Conservation (phyloP, 192 early-diverging fungal genomes). For the Mortierella antarctica region DNA sequence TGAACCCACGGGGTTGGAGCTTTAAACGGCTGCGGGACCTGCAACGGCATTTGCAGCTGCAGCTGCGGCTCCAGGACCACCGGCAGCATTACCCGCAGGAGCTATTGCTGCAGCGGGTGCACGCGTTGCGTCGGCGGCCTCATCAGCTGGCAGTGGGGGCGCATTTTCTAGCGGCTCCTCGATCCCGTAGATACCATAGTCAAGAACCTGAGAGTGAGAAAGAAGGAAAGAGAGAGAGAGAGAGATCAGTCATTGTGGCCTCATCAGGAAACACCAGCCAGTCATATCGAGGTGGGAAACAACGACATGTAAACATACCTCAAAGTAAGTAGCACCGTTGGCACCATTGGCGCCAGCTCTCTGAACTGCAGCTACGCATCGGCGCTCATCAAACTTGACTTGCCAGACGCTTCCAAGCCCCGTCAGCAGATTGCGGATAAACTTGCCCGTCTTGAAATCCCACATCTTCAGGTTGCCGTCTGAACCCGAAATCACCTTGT, state of each 20-base stretch:
- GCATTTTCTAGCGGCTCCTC: slow-evolving; percentile 58
- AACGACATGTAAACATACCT: slow-evolving; percentile 56
- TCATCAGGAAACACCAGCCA: not conserved
- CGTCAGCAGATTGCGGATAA: slow-evolving; percentile 84
- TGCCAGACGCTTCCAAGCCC: slow-evolving; percentile 94
- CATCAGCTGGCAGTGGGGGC: slow-evolving; percentile 24
- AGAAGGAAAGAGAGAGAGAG: not conserved
- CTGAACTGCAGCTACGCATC: slow-evolving; percentile 83
- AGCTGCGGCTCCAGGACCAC: not conserved
- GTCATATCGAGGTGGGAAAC: not conserved
- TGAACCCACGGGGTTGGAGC: too few relatives aligned
- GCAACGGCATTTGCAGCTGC: not conserved
- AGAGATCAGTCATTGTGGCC: not conserved
- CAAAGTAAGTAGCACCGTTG: slow-evolving; percentile 75
- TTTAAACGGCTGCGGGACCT: slow-evolving; percentile 4
- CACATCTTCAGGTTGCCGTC: slow-evolving; percentile 96
- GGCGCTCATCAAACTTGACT: slow-evolving; percentile 89
- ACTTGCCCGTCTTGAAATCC: slow-evolving; percentile 90
- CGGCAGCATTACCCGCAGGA: not conserved
- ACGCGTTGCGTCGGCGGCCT: not conserved
- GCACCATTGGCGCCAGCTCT: slow-evolving; percentile 47
- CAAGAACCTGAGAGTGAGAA: slow-evolving; percentile 56
- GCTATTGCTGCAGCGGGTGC: not conserved
- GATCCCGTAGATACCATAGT: slow-evolving; percentile 76
- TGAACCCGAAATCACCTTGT: slow-evolving; percentile 94